Conservation (phyloP, 345 rosid genomes). For the Hibiscus mutabilis region DNA sequence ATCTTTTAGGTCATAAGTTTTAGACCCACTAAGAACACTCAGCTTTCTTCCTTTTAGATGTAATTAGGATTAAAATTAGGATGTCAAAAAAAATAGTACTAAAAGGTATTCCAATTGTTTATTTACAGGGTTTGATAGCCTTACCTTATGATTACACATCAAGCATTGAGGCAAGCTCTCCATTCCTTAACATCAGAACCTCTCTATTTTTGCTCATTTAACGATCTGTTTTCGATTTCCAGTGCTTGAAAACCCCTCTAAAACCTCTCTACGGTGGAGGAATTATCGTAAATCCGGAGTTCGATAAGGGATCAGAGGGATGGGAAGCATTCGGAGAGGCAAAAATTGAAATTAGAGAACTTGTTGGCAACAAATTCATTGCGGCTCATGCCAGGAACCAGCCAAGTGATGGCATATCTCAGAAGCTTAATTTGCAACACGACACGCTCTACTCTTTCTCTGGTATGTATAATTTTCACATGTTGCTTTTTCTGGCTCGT, state of each 20-base stretch:
- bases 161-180: slow-evolving; percentile 36
- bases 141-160: slow-evolving; percentile 64
- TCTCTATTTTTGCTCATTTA: background rate
- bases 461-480: slow-evolving; percentile 23
- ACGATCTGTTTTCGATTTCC: background rate
- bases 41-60: too few relatives aligned
- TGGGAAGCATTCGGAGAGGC: slow-evolving; percentile 57
- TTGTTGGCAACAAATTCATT: slow-evolving; percentile 45
- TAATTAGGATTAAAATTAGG: too few relatives aligned
- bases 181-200: background rate
- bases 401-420: slow-evolving; percentile 44
- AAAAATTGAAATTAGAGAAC: slow-evolving; percentile 35
- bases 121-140: slow-evolving; percentile 39
- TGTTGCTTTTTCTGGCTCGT: background rate
- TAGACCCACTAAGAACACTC: too few relatives aligned
- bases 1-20: too few relatives aligned
- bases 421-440: slow-evolving; percentile 38
- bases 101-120: background rate
- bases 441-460: slow-evolving; percentile 56
- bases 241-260: slow-evolving; percentile 51
- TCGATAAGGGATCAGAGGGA: slow-evolving; percentile 36
- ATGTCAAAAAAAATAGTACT: too few relatives aligned
- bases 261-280: slow-evolving; percentile 76
- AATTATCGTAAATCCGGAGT: slow-evolving; percentile 54
- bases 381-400: slow-evolving; percentile 40